Conservation (phyloP, 202 grass and related monocot species). For the Setaria italica region DNA sequence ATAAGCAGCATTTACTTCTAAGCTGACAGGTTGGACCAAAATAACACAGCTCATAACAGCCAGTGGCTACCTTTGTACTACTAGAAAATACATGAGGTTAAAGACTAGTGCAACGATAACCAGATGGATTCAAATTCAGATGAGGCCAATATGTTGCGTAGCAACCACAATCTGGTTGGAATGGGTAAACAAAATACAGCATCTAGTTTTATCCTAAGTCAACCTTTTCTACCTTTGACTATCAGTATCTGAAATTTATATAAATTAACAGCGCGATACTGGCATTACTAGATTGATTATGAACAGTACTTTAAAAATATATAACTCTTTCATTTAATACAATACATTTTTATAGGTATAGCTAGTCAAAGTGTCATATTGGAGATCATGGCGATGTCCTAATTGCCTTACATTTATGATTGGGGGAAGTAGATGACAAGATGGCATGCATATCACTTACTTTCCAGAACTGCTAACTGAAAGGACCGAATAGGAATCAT, state of each 20-base stretch:
- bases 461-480: slow-evolving; percentile 96
- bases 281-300: not conserved
- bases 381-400: not conserved
- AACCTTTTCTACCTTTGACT: not conserved
- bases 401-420: not conserved
- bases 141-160: not conserved
- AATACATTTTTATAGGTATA: not conserved
- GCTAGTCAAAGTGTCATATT: not conserved
- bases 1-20: slow-evolving; percentile 6
- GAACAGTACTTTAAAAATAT: not conserved
- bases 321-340: slow-evolving; percentile 3
- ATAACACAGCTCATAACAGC: slow-evolving; percentile 30
- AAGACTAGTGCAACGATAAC: slow-evolving; percentile 29
- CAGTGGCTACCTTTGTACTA: slow-evolving; percentile 34
- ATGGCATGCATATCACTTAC: slow-evolving; percentile 60
- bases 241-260: slow-evolving; percentile 5
- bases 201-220: not conserved
- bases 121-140: slow-evolving; percentile 40
- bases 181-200: slow-evolving; percentile 10
- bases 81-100: not conserved
- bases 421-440: not conserved
- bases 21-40: slow-evolving; percentile 6
- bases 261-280: not conserved
- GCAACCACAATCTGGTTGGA: slow-evolving; percentile 24
- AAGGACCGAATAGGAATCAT: slow-evolving; percentile 96